Base-by-base conservation (phyloP, 2,329 filamentous ascomycete genomes). In the Phyllosticta capitalensis region DNA sequence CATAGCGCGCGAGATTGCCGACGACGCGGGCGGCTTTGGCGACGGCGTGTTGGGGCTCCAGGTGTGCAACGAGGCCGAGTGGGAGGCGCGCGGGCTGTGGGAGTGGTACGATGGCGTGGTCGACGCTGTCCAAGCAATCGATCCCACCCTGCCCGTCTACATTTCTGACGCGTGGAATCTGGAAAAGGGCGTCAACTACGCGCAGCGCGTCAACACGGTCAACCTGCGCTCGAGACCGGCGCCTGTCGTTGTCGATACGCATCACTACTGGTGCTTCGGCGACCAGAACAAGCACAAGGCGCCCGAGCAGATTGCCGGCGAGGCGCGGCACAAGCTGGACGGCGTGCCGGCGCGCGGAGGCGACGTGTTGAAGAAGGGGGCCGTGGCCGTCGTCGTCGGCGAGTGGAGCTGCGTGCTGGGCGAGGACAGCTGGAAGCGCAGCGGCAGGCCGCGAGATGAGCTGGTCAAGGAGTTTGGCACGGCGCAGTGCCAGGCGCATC, bases 161-260 rank as follows among this genome's bases (percentile, higher is more conserved):
- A 78, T 85, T 62, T 82, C 78, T 6, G 83, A 85, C 65, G 82
- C 73, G 1, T 84, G 82, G 81, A 75, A 83, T 65, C 67, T 84
- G 14, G 63, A 65, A 0, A 69, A 71, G 22, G 76, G 76, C 2
- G 63, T 81, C 22, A 66, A 72, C 9, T 84, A 81, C 72, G 70
- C 67, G 2, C 69, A 73, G 21, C 66, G 65, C 9, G 77, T 76
- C 63, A 78, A 77, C 61, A 63, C 60, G 9, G 64, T 69, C 9
- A 66, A 67, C 21, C 63, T 66, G 30, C 65, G 65, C 5, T 60
- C 65, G n/a, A 62, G 63, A 9, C 63, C 67, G 1, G 67, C 67
- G 12, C 80, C 81, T 0, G 73, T 84, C 7, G 69, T 84, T 21
- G 72, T 85, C 24, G 83, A 84, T 63, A 83, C 81, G 12, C 82